phyloP scores from a whole-genome alignment of 148 eudicot genomes.

The Rhododendron ferrugineum region DNA sequence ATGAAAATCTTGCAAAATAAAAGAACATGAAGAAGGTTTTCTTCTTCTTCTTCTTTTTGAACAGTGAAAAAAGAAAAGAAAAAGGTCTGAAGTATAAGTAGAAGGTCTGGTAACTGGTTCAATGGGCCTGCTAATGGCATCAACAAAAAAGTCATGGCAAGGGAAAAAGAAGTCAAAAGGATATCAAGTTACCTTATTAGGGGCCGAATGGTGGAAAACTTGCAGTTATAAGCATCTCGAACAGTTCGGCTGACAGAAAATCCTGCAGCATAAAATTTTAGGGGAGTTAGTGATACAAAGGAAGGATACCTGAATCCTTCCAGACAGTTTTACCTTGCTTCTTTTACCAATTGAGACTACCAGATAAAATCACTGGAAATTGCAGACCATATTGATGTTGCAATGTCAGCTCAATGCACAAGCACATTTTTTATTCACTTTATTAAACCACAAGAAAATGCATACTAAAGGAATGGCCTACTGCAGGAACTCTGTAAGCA shows the following conservation, averaged over 20 bases:
- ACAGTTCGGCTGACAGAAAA: conserved; percentile 11
- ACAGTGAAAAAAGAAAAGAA: neutral
- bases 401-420: neutral
- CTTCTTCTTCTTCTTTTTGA: neutral
- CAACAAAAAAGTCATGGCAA: neutral
- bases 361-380: neutral
- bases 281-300: neutral
- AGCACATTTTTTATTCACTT: neutral
- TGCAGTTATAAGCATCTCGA: conserved; percentile 11
- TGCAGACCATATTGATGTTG: neutral
- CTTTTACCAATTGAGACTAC: neutral
- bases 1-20: neutral
- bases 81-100: neutral
- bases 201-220: conserved; percentile 2
- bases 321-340: neutral
- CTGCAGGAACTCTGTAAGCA: neutral
- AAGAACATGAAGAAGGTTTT: neutral
- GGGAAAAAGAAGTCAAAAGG: neutral
- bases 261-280: conserved; percentile 22
- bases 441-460: neutral
- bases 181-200: conserved; percentile 27
- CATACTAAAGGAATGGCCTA: neutral
- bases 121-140: neutral
- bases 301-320: neutral
- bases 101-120: neutral